Conservation (phyloP, 495 filamentous ascomycete genomes). For the Penicillium samsonianum region DNA sequence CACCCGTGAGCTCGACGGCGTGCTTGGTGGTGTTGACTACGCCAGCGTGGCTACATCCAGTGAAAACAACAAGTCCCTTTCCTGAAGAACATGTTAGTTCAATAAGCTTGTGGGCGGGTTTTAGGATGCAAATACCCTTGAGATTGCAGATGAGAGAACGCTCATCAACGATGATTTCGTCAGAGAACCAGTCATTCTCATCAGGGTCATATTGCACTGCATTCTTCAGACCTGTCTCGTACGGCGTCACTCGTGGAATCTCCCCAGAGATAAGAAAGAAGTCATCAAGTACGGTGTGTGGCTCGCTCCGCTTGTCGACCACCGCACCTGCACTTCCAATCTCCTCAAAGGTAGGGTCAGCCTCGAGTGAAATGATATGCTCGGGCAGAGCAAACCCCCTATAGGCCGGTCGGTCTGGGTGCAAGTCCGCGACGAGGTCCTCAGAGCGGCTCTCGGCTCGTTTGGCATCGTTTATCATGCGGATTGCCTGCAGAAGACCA, state of each 20-base stretch:
- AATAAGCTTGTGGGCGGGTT: background rate
- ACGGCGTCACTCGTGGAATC: conserved; percentile 55
- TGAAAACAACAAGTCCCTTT: conserved; percentile 62
- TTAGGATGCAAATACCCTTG: conserved; percentile 42
- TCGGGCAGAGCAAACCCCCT: conserved; percentile 50
- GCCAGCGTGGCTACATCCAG: conserved; percentile 62
- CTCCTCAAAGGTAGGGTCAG: conserved; percentile 59
- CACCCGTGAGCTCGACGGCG: conserved; percentile 44
- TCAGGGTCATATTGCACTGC: conserved; percentile 50
- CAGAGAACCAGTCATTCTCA: conserved; percentile 53
- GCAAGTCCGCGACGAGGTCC: conserved; percentile 51
- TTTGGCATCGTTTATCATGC: conserved; percentile 52
- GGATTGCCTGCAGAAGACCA: conserved; percentile 48
- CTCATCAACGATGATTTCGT: conserved; percentile 59
- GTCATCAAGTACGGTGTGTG: conserved; percentile 55
- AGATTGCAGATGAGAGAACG: conserved; percentile 60
- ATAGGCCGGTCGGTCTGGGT: conserved; percentile 57
- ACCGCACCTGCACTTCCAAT: conserved; percentile 48
- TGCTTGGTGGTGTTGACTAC: conserved; percentile 58
- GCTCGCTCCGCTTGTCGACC: conserved; percentile 44
- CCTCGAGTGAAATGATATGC: conserved; percentile 53
- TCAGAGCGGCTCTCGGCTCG: conserved; percentile 28
- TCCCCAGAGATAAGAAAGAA: conserved; percentile 60
- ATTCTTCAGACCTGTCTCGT: conserved; percentile 53
- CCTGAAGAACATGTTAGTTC: conserved; percentile 27